Percentiles rank a stretch among this genome's conserved stretches.
Conservation (phyloP, 176 grass and related monocot genomes). For the Carex parvula region DNA sequence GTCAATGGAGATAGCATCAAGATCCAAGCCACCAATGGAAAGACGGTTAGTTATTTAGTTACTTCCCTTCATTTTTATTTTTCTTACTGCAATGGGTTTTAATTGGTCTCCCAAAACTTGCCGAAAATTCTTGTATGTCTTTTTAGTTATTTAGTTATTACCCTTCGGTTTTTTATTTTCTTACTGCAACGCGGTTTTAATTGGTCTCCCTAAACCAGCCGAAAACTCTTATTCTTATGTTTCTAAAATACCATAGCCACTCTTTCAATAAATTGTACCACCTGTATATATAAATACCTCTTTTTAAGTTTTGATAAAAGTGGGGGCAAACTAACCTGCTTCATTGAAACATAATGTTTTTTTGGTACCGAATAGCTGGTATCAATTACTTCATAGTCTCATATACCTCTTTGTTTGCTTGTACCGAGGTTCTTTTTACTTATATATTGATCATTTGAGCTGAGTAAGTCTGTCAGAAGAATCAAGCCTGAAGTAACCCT, state of each 20-base stretch:
- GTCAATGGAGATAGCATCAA: constrained; percentile 33
- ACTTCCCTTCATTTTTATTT: constrained; percentile 16
- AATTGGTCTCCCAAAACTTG: neutral
- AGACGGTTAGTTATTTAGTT: constrained; percentile 27
- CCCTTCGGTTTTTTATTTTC: constrained; percentile 1
- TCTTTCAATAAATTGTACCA: neutral
- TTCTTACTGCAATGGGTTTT: neutral
- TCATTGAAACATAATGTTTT: too few species aligned
- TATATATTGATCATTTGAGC: neutral
- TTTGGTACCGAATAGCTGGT: too few species aligned
- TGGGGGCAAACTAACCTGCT: too few species aligned
- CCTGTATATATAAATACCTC: neutral
- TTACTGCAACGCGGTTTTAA: neutral
- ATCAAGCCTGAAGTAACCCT: constrained; percentile 9
- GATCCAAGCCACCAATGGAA: constrained; percentile 27
- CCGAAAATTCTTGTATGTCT: neutral
- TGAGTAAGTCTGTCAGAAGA: neutral
- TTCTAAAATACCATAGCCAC: neutral
- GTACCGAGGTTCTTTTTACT: neutral
- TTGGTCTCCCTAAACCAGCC: neutral
- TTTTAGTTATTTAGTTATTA: constrained; percentile 19
- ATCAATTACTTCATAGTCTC: neutral
- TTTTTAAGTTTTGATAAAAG: neutral
- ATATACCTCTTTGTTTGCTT: constrained; percentile 4
- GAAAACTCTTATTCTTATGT: neutral